Evolutionary conservation across 2,329 filamentous ascomycete genomes (phyloP).

Genomic region (Sarocladium oryzae): DNA sequence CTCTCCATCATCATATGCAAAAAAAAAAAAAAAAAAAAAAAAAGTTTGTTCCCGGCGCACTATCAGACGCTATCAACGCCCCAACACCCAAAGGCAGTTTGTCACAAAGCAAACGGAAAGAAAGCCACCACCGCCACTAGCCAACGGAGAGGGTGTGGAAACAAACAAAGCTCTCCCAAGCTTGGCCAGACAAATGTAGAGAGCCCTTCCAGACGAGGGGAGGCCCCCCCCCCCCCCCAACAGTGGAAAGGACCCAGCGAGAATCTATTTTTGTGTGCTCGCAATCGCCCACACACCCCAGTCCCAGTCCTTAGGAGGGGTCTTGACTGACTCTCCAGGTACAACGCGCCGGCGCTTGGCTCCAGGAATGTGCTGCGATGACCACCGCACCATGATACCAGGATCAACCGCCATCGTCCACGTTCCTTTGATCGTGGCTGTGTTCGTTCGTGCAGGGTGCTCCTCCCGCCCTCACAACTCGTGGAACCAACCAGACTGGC

Average conservation of each 20-base stretch:
- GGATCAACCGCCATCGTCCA: neutral
- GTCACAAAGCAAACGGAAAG: neutral
- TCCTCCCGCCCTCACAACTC: conserved; percentile 1
- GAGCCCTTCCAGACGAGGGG: no score
- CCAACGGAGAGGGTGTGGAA: neutral
- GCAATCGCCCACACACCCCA: neutral
- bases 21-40: no score
- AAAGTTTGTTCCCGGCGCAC: no score
- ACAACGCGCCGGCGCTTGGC: neutral
- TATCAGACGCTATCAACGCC: no score
- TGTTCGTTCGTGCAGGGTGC: neutral
- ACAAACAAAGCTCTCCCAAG: neutral
- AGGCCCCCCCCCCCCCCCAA: no score
- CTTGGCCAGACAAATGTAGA: no score
- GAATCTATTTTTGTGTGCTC: conserved; percentile 6
- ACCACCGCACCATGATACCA: neutral
- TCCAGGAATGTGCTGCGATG: neutral
- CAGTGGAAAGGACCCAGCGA: neutral
- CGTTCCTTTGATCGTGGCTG: conserved; percentile 8
- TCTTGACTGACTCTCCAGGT: conserved; percentile 7
- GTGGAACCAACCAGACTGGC: neutral
- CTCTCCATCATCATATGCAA: no score
- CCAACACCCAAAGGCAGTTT: neutral
- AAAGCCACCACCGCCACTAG: neutral
- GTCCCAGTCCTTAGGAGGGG: neutral